These are phyloP conservation scores for Lolium multiflorum DNA, from an alignment of 176 grass and related monocot genomes.

Conservation along the genomic window DNA sequence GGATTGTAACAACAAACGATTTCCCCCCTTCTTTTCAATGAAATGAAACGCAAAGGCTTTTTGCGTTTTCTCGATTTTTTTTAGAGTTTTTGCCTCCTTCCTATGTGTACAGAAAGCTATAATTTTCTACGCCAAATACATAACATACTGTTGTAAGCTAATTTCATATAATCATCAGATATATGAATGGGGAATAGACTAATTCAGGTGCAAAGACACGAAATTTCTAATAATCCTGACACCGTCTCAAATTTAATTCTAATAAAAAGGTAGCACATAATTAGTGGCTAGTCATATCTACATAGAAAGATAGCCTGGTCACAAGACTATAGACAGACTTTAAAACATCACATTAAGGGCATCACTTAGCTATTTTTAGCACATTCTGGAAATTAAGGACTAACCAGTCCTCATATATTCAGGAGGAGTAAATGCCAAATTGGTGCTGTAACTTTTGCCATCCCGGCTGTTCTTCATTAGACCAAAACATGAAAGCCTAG, in stretches of 20 bases:
- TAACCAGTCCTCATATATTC: slow-evolving; percentile 34
- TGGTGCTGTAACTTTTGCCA: slow-evolving; percentile 30
- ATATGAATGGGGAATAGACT: background rate
- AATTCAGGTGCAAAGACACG: slow-evolving; percentile 10
- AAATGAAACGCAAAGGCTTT: no score
- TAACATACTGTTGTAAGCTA: background rate
- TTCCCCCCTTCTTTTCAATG: no score
- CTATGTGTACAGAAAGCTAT: slow-evolving; percentile 1
- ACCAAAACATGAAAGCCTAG: slow-evolving; percentile 38
- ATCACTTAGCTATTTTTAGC: slow-evolving; percentile 10
- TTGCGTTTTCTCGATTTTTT: no score
- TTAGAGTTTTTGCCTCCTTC: background rate
- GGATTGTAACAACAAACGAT: no score
- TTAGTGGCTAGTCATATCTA: background rate
- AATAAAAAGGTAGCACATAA: background rate
- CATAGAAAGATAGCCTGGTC: background rate
- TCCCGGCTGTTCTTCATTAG: slow-evolving; percentile 32
- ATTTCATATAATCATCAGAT: slow-evolving; percentile 14
- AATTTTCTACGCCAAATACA: background rate
- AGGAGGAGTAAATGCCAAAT: slow-evolving; percentile 34
- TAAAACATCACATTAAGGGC: background rate
- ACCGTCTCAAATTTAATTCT: background rate
- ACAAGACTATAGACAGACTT: background rate
- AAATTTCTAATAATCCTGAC: slow-evolving; percentile 12
- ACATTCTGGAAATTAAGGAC: slow-evolving; percentile 4